A percentile compares a stretch with the other conserved stretches of the same genome.
Conservation (phyloP, 2,329 filamentous ascomycete genomes). For the Dichotomopilus funicola region DNA sequence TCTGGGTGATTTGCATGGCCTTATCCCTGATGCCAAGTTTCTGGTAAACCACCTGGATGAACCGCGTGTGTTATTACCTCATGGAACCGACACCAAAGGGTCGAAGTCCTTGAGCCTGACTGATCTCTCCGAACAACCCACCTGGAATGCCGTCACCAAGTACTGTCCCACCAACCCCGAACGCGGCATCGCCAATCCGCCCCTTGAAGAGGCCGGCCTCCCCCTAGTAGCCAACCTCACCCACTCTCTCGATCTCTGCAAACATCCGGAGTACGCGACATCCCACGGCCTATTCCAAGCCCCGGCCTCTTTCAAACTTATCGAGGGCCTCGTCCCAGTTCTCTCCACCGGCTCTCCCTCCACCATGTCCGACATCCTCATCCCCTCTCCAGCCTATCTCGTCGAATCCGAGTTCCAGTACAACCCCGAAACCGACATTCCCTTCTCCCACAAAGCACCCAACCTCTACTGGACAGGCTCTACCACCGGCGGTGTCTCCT, state of each 20-base stretch:
- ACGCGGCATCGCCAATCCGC: neutral
- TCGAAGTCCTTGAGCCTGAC: constrained; percentile 18
- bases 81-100: constrained; percentile 5
- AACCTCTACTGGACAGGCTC: constrained; percentile 53
- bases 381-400: constrained; percentile 45
- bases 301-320: constrained; percentile 37
- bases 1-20: constrained; percentile 19
- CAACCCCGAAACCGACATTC: constrained; percentile 32
- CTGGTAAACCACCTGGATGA: constrained; percentile 45
- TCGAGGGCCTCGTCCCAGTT: constrained; percentile 38
- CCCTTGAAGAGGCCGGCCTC: constrained; percentile 24
- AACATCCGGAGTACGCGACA: constrained; percentile 36
- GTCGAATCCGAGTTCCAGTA: constrained; percentile 39
- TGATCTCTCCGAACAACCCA: constrained; percentile 25
- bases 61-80: constrained; percentile 35
- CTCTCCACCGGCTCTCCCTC: constrained; percentile 40
- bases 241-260: constrained; percentile 35
- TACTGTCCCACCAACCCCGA: constrained; percentile 22
- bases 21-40: constrained; percentile 35
- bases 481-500: constrained; percentile 42
- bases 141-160: constrained; percentile 30
- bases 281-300: constrained; percentile 41
- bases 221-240: constrained; percentile 32
- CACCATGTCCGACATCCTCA: constrained; percentile 46
- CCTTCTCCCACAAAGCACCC: constrained; percentile 44